Conservation (phyloP, 23 red algal species). For the Gracilaria domingensis region DNA sequence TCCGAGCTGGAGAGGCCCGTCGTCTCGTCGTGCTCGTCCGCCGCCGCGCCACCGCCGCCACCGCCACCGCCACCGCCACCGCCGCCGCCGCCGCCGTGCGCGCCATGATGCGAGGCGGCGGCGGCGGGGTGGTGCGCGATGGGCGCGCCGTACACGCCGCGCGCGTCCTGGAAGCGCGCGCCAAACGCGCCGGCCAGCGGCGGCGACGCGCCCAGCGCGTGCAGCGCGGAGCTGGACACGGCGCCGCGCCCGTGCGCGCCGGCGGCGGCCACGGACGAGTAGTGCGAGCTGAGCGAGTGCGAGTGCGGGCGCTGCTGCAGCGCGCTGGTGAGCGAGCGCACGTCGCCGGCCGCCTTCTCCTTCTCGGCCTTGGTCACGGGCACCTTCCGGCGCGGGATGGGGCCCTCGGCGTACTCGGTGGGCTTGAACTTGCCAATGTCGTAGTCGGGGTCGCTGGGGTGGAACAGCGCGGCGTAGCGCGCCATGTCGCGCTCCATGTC, state of each 20-base stretch:
- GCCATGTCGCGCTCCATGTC: constrained; percentile 93
- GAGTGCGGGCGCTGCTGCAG: constrained; percentile 65
- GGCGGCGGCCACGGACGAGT: background rate
- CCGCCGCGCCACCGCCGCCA: background rate
- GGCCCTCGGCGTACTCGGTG: constrained; percentile 73
- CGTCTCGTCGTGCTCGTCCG: constrained; percentile 23
- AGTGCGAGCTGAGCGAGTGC: background rate
- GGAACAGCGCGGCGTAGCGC: constrained; percentile 80
- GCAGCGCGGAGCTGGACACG: background rate
- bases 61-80: background rate
- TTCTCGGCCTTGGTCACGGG: constrained; percentile 76
- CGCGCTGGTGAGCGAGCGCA: constrained; percentile 38
- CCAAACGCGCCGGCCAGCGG: background rate
- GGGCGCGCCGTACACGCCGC: background rate
- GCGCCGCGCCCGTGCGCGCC: background rate
- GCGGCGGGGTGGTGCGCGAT: background rate
- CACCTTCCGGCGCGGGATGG: constrained; percentile 65
- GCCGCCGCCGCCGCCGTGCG: background rate
- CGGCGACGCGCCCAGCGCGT: background rate
- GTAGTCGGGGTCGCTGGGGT: constrained; percentile 79
- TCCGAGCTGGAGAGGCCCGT: constrained; percentile 31
- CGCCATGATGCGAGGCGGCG: background rate
- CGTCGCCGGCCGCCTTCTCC: constrained; percentile 61
- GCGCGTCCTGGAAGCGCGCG: background rate
- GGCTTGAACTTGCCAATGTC: constrained; percentile 81